A percentile compares a stretch with the other conserved stretches of the same genome.
Evolutionary conservation across 2,329 filamentous ascomycete genomes (phyloP).

Genomic region (Aureobasidium musti): DNA sequence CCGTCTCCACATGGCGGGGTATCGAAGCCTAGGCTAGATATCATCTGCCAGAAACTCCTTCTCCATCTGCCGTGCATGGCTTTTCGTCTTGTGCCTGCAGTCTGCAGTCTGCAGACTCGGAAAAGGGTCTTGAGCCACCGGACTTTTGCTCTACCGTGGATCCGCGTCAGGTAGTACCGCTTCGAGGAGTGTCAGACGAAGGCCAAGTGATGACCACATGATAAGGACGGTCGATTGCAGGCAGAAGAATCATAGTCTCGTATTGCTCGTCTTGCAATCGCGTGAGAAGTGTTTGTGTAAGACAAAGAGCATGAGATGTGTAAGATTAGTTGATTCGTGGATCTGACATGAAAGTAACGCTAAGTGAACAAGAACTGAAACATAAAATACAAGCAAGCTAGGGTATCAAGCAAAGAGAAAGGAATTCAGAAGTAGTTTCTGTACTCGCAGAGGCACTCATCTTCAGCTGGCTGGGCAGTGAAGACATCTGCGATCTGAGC

Average conservation of each 20-base stretch:
- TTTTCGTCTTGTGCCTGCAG: neutral
- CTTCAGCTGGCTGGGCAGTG: slow-evolving; percentile 40
- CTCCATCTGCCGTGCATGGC: slow-evolving; percentile 10
- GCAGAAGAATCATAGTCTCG: too few relatives aligned
- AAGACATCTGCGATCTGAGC: slow-evolving; percentile 43
- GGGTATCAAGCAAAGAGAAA: neutral
- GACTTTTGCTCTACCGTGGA: neutral
- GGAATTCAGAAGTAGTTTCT: slow-evolving; percentile 40
- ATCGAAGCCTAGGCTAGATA: neutral
- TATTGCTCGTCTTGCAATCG: neutral
- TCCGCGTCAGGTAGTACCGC: neutral
- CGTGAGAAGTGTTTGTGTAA: neutral
- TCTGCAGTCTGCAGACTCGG: too few relatives aligned
- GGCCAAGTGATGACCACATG: neutral
- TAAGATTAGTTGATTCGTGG: neutral
- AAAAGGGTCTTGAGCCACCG: neutral
- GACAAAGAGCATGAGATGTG: neutral
- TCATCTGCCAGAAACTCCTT: neutral
- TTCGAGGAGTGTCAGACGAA: neutral
- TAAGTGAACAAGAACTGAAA: neutral
- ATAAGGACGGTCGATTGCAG: too few relatives aligned
- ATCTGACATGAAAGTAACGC: neutral
- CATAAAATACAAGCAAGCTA: neutral
- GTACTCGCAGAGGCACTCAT: slow-evolving; percentile 52
- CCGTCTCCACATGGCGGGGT: neutral